Evolutionary conservation across 768 basidiomycete genomes (phyloP), one percentile per base, ranked within the genome.

Genomic region (Pulveroboletus frians): DNA sequence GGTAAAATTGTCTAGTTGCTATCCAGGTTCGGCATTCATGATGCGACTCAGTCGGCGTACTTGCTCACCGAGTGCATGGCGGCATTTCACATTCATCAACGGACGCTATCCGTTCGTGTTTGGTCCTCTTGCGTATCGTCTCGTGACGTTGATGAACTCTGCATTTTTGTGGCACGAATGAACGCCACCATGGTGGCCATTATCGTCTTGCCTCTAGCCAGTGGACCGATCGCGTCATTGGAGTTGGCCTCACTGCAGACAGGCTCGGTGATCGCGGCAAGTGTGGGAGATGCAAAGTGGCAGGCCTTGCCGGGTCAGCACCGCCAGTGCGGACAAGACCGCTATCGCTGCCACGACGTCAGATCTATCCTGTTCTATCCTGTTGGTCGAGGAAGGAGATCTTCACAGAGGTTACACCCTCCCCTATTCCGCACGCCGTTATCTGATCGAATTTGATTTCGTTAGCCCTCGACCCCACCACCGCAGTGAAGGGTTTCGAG

Each of bases 391-490:
- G 39, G 46, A 42, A 56, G 47, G 45, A 42, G 68, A 77, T 62
- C 72, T 73, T 14, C 80, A 37, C 81, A 57, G 71, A 29, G 59
- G 46, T 31, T 56, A 34, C 32, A 5, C 13, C 39, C 35, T 50
- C 36, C 48, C 45, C 51, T 55, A 39, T 57, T 46, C 46, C 27
- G 18, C 20, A 41, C 18, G 18, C 39, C 46, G 39, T 46, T 52
- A 49, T 53, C 49, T 26, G 34, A 30, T 26, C 27, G 48, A 53
- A 62, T 56, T 64, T 55, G 44, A 55, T 47, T 52, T 43, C 31
- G 23, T 46, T 47, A 74, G 77, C 79, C 45, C 76, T 85, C 48
- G 74, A 80, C 62, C 76, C 77, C 49, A 53, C 51, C 23, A 75
- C 77, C 44, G 72, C 82, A 59, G 76, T 77, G 15, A 43, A 59